A percentile compares a stretch with the other conserved stretches of the same genome.
Evolutionary conservation across 1,139 yeast species (phyloP).

Genomic region (Debaryomyces robertsiae): DNA sequence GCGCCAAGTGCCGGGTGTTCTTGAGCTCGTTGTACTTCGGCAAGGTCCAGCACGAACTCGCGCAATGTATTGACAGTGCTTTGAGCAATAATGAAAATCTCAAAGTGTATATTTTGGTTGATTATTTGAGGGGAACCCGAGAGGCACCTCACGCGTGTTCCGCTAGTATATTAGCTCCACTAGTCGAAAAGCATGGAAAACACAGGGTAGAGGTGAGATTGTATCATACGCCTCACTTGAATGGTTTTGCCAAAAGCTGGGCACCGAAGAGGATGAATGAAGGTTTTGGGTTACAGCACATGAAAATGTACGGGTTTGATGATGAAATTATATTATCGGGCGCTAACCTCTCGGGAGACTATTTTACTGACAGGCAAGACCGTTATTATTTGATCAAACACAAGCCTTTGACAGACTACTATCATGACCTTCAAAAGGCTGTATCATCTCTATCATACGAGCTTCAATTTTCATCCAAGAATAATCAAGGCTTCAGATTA

Average conservation of each 20-base stretch:
- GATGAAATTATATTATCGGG: slow-evolving; percentile 87
- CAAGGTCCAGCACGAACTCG: slow-evolving; percentile 72
- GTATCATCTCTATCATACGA: slow-evolving; percentile 71
- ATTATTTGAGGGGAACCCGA: slow-evolving; percentile 90
- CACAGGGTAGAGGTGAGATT: slow-evolving; percentile 77
- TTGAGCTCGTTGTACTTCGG: slow-evolving; percentile 89
- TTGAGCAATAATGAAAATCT: slow-evolving; percentile 59
- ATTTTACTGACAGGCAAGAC: slow-evolving; percentile 95
- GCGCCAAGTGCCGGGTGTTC: slow-evolving; percentile 65
- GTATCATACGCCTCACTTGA: slow-evolving; percentile 87
- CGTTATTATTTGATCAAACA: slow-evolving; percentile 77
- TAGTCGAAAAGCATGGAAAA: slow-evolving; percentile 66
- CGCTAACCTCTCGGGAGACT: slow-evolving; percentile 87
- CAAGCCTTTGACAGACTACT: slow-evolving; percentile 65
- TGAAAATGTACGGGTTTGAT: slow-evolving; percentile 96
- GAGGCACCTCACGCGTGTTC: slow-evolving; percentile 81
- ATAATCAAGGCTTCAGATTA: slow-evolving; percentile 54
- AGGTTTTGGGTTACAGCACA: slow-evolving; percentile 92
- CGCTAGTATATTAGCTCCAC: slow-evolving; percentile 70
- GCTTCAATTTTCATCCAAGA: slow-evolving; percentile 41
- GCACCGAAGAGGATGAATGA: slow-evolving; percentile 88
- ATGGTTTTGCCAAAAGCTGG: slow-evolving; percentile 62
- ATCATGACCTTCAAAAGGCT: slow-evolving; percentile 66
- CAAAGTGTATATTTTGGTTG: slow-evolving; percentile 74
- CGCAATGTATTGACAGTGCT: slow-evolving; percentile 61